Evolutionary conservation across 2,329 filamentous ascomycete genomes (phyloP).

Genomic region (Beauveria scarabaeidicola): DNA sequence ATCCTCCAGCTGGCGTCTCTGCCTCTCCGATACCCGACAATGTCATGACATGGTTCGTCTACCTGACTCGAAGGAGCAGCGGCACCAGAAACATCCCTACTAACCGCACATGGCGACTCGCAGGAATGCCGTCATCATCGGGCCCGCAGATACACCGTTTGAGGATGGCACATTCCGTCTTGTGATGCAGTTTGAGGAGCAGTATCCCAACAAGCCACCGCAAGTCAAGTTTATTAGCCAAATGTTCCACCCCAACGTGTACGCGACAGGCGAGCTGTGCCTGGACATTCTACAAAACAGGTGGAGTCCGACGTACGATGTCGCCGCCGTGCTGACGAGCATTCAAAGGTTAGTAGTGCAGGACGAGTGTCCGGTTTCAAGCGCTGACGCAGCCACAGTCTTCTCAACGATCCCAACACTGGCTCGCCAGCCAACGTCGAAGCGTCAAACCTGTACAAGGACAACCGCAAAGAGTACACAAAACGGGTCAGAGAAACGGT

Average conservation of each 20-base stretch:
- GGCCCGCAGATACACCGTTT: slow-evolving; percentile 91
- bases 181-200: slow-evolving; percentile 98
- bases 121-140: slow-evolving; percentile 98
- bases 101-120: slow-evolving; percentile 3
- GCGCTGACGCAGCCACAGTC: slow-evolving; percentile 42
- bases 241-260: slow-evolving; percentile 99
- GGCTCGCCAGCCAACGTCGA: slow-evolving; percentile 96
- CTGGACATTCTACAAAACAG: slow-evolving; percentile 95
- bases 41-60: slow-evolving; percentile 83
- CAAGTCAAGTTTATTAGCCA: slow-evolving; percentile 97
- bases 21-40: slow-evolving; percentile 94
- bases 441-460: slow-evolving; percentile 95
- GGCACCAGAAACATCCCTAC: background rate
- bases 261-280: slow-evolving; percentile 92
- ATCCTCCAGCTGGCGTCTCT: slow-evolving; percentile 92
- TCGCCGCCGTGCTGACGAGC: slow-evolving; percentile 91
- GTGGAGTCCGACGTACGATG: slow-evolving; percentile 98
- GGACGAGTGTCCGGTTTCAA: background rate
- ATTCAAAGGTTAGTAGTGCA: slow-evolving; percentile 69
- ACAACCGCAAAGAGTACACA: slow-evolving; percentile 92
- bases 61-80: background rate
- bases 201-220: slow-evolving; percentile 96
- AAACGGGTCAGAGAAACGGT: slow-evolving; percentile 95
- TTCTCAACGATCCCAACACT: slow-evolving; percentile 98
- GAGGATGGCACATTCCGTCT: slow-evolving; percentile 96